A percentile compares a stretch with the other conserved stretches of the same genome.
These are phyloP conservation scores for Yamadazyma paraphyllophila DNA, from an alignment of 805 yeast species.

Conservation along the genomic window DNA sequence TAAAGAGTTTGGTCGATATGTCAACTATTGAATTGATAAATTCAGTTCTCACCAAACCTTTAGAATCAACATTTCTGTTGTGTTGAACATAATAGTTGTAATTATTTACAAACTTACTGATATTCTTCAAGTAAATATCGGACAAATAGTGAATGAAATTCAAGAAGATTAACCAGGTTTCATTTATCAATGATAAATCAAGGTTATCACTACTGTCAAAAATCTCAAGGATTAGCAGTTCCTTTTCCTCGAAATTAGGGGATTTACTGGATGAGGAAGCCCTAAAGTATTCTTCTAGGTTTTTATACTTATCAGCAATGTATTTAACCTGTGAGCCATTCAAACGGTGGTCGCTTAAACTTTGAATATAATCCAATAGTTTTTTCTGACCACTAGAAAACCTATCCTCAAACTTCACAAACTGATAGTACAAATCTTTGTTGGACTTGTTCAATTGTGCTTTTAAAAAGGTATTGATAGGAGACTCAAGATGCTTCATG, in stretches of 20 bases:
- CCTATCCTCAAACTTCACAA: conserved; percentile 33
- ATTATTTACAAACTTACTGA: conserved; percentile 36
- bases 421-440: conserved; percentile 35
- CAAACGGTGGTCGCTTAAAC: conserved; percentile 29
- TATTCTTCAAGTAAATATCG: conserved; percentile 26
- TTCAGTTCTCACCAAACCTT: conserved; percentile 25
- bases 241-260: conserved; percentile 26
- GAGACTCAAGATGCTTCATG: conserved; percentile 12
- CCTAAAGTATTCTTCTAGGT: conserved; percentile 33
- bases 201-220: conserved; percentile 39
- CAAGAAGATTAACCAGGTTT: conserved; percentile 41
- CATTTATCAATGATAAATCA: conserved; percentile 41
- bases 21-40: conserved; percentile 27
- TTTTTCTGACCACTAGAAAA: conserved; percentile 38
- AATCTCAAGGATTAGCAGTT: conserved; percentile 26
- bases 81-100: conserved; percentile 32
- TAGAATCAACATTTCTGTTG: conserved; percentile 27
- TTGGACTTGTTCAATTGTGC: conserved; percentile 31
- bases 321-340: conserved; percentile 37
- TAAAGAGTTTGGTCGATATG: conserved; percentile 24
- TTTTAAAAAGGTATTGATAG: conserved; percentile 33
- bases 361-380: conserved; percentile 32
- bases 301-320: conserved; percentile 38
- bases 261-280: conserved; percentile 24
- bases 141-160: conserved; percentile 36